Base-by-base conservation (phyloP, 139 green algal genomes). In the Chlorella sp. region DNA sequence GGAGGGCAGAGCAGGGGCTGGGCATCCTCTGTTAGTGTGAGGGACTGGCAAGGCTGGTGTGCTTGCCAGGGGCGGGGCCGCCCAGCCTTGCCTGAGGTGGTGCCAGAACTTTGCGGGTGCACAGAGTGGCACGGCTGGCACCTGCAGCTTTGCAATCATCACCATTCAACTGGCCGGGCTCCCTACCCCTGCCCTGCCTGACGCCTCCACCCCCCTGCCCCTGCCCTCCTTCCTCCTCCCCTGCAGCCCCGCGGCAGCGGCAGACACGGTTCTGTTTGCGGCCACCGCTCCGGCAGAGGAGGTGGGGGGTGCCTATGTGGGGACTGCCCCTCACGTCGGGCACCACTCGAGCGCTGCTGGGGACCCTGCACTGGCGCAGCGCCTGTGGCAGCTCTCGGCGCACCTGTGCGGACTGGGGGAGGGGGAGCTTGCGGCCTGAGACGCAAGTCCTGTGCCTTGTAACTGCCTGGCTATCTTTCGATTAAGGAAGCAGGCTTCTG, bases 251-350 rank as follows among this genome's bases (percentile, higher is more conserved):
- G 87, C 92, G 11, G 83, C 83, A 37, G 90, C 86, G 12, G 93
- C 93, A 5, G 79, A 92, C 19, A 83, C 78, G 11, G 90, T 96
- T 83, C 42, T 96, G 60, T 79, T 85, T 26, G 94, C 94, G 3
- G 89, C 88, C 24, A 91, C 88, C 1, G 91, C 82, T 0, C 92
- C 92, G 9, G 81, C 82, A 36, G 64, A 84, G 9, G 61, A 87
- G 37, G 88, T 91, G 61, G 81, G 88, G 32, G 88, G 88, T 1
- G 30, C n/a, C 4, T 91, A 91, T 75, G 77, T 75, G 16, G 84
- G 84, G 28, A 88, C 84, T 1, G 64, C 84, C 1, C 84, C 84
- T 0, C 68, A 39, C 11, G 84, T 88, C 3, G 28, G 34, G 24
- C 37, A 34, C 39, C 84, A 88, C 68, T 88, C 84, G 30, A 34